Base-by-base conservation (phyloP, 306 rosid genomes). In the Sicyos edulis region DNA sequence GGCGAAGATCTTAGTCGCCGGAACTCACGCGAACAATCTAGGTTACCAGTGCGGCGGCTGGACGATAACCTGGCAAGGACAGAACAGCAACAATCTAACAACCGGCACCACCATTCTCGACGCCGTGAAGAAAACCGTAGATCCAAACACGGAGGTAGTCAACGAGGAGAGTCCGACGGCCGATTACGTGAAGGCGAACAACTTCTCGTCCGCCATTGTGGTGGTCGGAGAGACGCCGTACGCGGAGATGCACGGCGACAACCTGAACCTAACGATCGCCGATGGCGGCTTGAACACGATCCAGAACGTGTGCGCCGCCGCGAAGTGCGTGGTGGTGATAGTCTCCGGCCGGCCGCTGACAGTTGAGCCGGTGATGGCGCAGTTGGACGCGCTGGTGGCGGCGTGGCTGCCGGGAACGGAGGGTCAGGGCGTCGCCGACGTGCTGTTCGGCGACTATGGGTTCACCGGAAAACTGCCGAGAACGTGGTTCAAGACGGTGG, bases 1-100 rank as follows among this genome's bases (percentile, higher is more conserved):
- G 3, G n/a, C 70, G 5, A 47, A 60, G 70, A 74, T 60, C 15
- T 42, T 74, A 7, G 77, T 74, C n/a, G 71, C 77, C 16, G 77
- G 77, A 60, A 45, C 69, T 26, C 77, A 74, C 42, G 77, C 71
- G 51, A 3, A 74, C 60, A 74, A 74, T 29, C 32, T 74, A 1
- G 77, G 77, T 2, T 73, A 59, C 34, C 77, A 73, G 13, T 73
- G 77, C 22, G 60, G 71, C 54, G 77, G 77, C 6, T 60, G 77
- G 77, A 58, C 77, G 15, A 49, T 74, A 17, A 26, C 57, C 16
- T 49, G 77, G 71, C 70, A 74, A 61, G 77, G 77, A 9, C 47
- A 60, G 26, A 45, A 59, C 22, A 59, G 77, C 57, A 61, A 74
- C 71, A 74, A 74, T 44, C 70, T 13, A 12, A 74, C 71, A n/a